Base-by-base conservation (phyloP, 257 asterid species). In the Ehretia macrophylla region DNA sequence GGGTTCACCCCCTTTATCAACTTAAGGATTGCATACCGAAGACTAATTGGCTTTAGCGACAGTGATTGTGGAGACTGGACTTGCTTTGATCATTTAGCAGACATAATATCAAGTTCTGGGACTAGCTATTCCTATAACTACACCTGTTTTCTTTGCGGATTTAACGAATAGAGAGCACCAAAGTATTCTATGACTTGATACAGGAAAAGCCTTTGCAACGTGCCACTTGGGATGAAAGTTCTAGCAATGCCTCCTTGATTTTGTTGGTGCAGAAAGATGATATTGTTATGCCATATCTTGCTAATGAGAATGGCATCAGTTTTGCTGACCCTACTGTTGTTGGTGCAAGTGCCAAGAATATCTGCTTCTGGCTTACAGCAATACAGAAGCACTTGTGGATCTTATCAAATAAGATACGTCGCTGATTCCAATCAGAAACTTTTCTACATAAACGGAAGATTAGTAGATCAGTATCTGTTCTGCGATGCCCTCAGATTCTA, bases 361-460 rank as follows among this genome's bases (percentile, higher is more conserved):
- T 68, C 77, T 45, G 83, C 88, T 72, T 80, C 82, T 54, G 75
- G 69, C 46, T 23, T 69, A 63, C 70, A 72, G 75, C 68, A 75
- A 64, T 75, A 72, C 51, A 67, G 64, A 46, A 55, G 63, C 60
- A 55, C 67, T 62, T 86, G 99, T 63, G 92, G 90, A 60, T 61
- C 65, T 45, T 75, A 77, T 80, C 72, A 32, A 51, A 65, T 87
- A 42, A 75, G 71, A 56, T 72, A 64, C 72, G 70, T 47, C 13
- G 74, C 72, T 64, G 79, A 80, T 72, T 72, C 64, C 64, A 65
- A 58, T 59, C 74, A 32, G 11, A 79, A 74, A 56, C 46, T 79
- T 53, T 89, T 86, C 65, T 79, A 76, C 69, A 68, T 93, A 35
- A 79, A 88, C 32, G 94, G 77, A 54, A 65, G 75, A 64, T 69